Evolutionary conservation across 2,329 filamentous ascomycete genomes (phyloP).

Genomic region (Rugonectria rugulosa): DNA sequence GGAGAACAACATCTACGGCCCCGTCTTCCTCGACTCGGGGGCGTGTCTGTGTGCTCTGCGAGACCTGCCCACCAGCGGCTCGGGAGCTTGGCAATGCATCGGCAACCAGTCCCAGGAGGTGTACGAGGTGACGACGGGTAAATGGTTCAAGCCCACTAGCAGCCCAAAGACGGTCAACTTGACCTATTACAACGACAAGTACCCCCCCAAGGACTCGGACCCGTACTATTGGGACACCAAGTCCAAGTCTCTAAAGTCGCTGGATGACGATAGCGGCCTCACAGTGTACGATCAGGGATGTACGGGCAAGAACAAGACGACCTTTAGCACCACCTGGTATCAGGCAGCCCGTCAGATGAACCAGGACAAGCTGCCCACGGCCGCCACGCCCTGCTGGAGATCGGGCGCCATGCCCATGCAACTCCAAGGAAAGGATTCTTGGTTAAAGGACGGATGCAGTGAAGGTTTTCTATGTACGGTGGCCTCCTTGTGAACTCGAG

Average conservation of each 20-base stretch:
- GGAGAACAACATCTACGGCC: constrained; percentile 38
- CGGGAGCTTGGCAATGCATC: constrained; percentile 53
- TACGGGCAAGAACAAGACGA: constrained; percentile 50
- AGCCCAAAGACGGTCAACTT: constrained; percentile 32
- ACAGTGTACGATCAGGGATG: constrained; percentile 50
- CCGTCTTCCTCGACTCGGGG: constrained; percentile 49
- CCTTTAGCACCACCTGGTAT: constrained; percentile 53
- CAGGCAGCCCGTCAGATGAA: constrained; percentile 38
- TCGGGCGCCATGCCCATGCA: constrained; percentile 49
- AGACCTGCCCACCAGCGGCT: constrained; percentile 22
- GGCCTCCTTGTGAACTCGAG: neutral
- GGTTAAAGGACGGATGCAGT: constrained; percentile 48
- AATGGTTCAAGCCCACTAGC: constrained; percentile 50
- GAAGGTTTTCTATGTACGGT: constrained; percentile 53
- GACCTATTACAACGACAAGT: constrained; percentile 47
- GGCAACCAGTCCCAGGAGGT: constrained; percentile 52
- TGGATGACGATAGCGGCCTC: constrained; percentile 34
- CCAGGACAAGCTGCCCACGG: constrained; percentile 40
- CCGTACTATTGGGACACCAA: constrained; percentile 41
- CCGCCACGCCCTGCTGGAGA: constrained; percentile 51
- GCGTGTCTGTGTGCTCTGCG: constrained; percentile 50
- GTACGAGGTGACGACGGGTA: constrained; percentile 47
- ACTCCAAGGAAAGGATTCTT: constrained; percentile 47
- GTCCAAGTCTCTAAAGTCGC: constrained; percentile 36
- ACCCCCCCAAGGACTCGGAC: constrained; percentile 42